Percentiles rank a stretch among this genome's conserved stretches.
These are phyloP conservation scores for Graphilbum fragrans DNA, from an alignment of 2,329 filamentous ascomycete genomes.

Conservation along the genomic window DNA sequence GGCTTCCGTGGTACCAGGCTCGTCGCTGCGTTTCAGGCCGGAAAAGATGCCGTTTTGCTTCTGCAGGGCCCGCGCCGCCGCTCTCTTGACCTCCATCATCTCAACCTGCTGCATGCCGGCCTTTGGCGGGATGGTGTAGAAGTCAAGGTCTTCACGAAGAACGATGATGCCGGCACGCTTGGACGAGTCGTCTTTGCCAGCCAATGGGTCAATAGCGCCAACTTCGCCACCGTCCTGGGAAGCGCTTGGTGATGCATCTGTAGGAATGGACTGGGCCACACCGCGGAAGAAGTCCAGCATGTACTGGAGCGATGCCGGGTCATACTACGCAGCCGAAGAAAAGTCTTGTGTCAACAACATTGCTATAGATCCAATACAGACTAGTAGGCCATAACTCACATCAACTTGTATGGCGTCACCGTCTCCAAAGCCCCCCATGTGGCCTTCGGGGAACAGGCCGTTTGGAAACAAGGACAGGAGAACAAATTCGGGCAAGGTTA, in stretches of 20 bases:
- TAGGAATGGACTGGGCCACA: constrained; percentile 90
- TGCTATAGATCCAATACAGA: neutral
- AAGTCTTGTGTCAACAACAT: neutral
- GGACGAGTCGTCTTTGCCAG: constrained; percentile 62
- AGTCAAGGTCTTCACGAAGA: constrained; percentile 88
- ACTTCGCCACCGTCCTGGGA: constrained; percentile 52
- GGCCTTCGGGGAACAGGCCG: constrained; percentile 91
- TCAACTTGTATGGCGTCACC: constrained; percentile 94
- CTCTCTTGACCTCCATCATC: constrained; percentile 94
- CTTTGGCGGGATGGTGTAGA: constrained; percentile 86
- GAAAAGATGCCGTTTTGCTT: constrained; percentile 93
- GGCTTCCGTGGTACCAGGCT: constrained; percentile 91
- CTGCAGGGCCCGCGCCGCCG: constrained; percentile 75
- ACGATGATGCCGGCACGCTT: constrained; percentile 97
- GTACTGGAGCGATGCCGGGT: constrained; percentile 90
- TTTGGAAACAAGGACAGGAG: constrained; percentile 96
- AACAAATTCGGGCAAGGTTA: constrained; percentile 95
- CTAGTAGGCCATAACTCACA: constrained; percentile 36
- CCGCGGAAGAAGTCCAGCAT: constrained; percentile 98
- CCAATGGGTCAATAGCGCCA: constrained; percentile 60
- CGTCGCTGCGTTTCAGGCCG: constrained; percentile 85
- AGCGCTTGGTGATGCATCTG: constrained; percentile 53
- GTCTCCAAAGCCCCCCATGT: constrained; percentile 86
- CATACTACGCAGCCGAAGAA: constrained; percentile 64
- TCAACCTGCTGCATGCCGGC: constrained; percentile 74